Base-by-base conservation (phyloP, 2,329 filamentous ascomycete genomes). In the Aspergillus glaucus region DNA sequence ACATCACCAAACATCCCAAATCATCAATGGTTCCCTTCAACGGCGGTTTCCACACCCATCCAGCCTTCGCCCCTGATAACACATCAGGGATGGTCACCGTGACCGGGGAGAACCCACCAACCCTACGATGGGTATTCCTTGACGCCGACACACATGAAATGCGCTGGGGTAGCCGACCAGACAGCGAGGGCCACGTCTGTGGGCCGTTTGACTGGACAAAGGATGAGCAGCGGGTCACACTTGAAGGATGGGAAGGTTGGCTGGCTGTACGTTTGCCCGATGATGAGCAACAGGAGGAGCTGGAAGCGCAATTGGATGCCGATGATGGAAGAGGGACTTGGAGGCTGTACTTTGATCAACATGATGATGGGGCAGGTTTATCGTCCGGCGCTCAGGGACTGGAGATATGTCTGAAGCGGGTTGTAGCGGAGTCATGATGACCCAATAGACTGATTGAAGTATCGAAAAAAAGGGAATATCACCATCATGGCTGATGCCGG, bases 311-410 rank as follows among this genome's bases (percentile, higher is more conserved):
- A 42, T 41, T 56, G 12, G 55, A 49, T 40, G 50, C 52, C 19
- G 51, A 40, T 28, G 47, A 48, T 28, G 53, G 49, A n/a, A 49
- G 47, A 9, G 58, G 50, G 19, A 37, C 55, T 14, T 62, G 58
- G 59, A 50, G 57, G 17, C 43, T 62, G 48, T 60, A 58, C 44
- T 62, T 62, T 28, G 58, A 61, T 44, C 51, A 50, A 19, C 48
- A 61, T 42, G 59, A 62, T 44, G 43, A 61, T 41, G 59, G 58
- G 12, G 59, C 58, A 17, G 51, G 53, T 46, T 50, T 61, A 24
- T 52, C 52, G 12, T 49, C 48, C 6, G 58, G 55, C 2, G 46
- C 54, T 14, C 51, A 56, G 43, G 55, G 54, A 17, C 41, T 62
- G 50, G 58, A 62, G 43, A 55, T 61, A 12, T 12, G 26, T 30